phyloP scores from a whole-genome alignment of 805 yeast genomes.

The Candida nonsorbophila region DNA sequence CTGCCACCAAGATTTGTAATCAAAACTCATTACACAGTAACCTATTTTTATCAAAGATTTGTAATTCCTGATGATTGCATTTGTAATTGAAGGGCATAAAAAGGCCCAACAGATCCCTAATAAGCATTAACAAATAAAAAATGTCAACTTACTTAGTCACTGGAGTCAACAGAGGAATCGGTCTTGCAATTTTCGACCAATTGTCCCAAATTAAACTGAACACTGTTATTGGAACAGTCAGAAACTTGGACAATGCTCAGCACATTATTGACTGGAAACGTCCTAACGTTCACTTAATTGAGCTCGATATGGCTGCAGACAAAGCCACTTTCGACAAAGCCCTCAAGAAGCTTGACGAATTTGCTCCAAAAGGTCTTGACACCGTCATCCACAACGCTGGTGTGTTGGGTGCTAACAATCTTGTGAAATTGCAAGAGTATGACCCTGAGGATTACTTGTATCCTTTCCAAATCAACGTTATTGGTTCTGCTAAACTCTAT shows the following conservation, averaged over 20 bases:
- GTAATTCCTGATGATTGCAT: too few species aligned
- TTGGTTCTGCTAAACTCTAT: conserved; percentile 7
- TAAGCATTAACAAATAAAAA: too few species aligned
- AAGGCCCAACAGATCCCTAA: too few species aligned
- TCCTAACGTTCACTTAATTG: conserved; percentile 6
- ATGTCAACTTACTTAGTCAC: conserved; percentile 24
- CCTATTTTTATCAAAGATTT: too few species aligned
- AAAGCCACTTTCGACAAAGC: conserved; percentile 6
- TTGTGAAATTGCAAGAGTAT: conserved; percentile 1
- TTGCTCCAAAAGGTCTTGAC: conserved; percentile 24
- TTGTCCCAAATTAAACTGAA: conserved; percentile 13
- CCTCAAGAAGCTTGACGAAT: conserved; percentile 5
- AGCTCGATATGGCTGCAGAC: conserved; percentile 3
- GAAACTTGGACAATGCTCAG: too few species aligned
- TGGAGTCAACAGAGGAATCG: conserved; percentile 40
- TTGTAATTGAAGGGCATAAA: too few species aligned
- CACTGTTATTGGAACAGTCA: conserved; percentile 16
- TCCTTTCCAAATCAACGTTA: conserved; percentile 4
- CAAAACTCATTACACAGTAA: too few species aligned
- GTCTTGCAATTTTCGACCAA: conserved; percentile 22
- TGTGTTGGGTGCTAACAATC: neutral
- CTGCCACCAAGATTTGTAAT: too few species aligned
- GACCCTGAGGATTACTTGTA: conserved; percentile 3
- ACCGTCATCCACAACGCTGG: conserved; percentile 30
- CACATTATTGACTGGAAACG: too few species aligned